phyloP scores from a whole-genome alignment of 352 stramenopile species.

The Globisporangium cylindrosporum region DNA sequence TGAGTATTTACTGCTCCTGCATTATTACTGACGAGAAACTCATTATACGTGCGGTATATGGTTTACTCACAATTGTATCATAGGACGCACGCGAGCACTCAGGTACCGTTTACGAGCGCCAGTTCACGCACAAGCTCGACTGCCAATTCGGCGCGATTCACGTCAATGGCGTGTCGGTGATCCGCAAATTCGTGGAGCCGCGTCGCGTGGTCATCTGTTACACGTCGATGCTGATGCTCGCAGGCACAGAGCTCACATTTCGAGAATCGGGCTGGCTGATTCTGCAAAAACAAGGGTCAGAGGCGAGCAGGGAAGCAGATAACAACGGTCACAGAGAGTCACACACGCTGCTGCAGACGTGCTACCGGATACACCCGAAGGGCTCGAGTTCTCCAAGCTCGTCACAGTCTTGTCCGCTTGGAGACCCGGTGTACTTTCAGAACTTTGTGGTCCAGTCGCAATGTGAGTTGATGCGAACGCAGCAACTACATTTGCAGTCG shows the following conservation, averaged over 20 bases:
- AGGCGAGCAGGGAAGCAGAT: background rate
- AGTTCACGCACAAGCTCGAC: background rate
- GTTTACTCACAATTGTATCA: background rate
- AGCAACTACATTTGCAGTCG: background rate
- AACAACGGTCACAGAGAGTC: background rate
- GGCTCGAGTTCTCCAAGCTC: background rate
- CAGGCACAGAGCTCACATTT: constrained; percentile 1
- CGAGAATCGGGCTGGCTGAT: background rate
- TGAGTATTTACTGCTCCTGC: background rate
- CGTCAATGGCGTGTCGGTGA: background rate
- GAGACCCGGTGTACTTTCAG: background rate
- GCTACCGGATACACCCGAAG: background rate
- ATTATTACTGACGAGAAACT: background rate
- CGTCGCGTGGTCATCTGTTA: background rate
- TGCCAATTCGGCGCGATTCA: constrained; percentile 9
- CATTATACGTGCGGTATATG: background rate
- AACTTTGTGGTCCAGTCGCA: constrained; percentile 4
- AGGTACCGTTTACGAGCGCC: background rate
- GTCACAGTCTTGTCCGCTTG: background rate
- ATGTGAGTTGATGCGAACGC: background rate
- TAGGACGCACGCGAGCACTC: background rate
- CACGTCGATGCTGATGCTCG: background rate
- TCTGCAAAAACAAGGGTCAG: background rate
- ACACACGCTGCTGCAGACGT: background rate
- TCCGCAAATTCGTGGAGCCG: constrained; percentile 8